Percentiles rank a stretch among this genome's conserved stretches.
Conservation (phyloP, 805 yeast genomes). For the Osmozyma mogii region DNA sequence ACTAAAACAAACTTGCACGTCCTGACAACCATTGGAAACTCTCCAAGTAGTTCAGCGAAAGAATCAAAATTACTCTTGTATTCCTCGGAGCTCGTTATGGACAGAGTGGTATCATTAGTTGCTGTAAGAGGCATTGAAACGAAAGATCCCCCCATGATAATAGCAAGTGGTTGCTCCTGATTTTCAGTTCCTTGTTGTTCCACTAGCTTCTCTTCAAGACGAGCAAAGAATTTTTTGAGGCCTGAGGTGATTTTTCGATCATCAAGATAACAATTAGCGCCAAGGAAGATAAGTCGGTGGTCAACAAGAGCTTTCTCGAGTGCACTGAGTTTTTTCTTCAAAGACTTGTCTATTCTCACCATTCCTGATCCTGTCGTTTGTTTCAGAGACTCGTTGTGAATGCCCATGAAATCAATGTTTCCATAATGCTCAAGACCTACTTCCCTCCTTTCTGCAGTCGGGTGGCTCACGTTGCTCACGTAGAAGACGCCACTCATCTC, state of each 20-base stretch:
- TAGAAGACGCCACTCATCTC: constrained; percentile 47
- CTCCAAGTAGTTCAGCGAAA: constrained; percentile 56
- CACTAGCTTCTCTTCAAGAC: constrained; percentile 33
- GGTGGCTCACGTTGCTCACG: constrained; percentile 73
- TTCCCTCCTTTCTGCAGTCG: constrained; percentile 76
- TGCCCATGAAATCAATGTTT: constrained; percentile 58
- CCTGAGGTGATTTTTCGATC: constrained; percentile 52
- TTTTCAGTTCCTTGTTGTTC: no score
- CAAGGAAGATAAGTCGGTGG: constrained; percentile 63
- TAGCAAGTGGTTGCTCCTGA: constrained; percentile 44
- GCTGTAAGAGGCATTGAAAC: constrained; percentile 56
- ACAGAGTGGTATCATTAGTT: constrained; percentile 40
- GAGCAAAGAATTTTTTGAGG: constrained; percentile 51
- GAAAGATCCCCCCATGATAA: constrained; percentile 83
- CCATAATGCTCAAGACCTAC: constrained; percentile 66
- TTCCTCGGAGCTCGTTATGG: constrained; percentile 43
- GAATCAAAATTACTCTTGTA: constrained; percentile 68
- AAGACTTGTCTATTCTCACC: constrained; percentile 54
- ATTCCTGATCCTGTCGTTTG: no score
- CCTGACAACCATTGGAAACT: constrained; percentile 46
- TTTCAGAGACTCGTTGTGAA: constrained; percentile 26
- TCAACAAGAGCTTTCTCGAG: constrained; percentile 49
- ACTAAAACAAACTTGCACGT: constrained; percentile 58
- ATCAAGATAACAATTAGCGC: constrained; percentile 67
- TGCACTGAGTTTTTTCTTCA: constrained; percentile 45